A percentile compares a stretch with the other conserved stretches of the same genome.
These are phyloP conservation scores for Myxozyma melibiosi DNA, from an alignment of 805 yeast genomes.

Conservation along the genomic window DNA sequence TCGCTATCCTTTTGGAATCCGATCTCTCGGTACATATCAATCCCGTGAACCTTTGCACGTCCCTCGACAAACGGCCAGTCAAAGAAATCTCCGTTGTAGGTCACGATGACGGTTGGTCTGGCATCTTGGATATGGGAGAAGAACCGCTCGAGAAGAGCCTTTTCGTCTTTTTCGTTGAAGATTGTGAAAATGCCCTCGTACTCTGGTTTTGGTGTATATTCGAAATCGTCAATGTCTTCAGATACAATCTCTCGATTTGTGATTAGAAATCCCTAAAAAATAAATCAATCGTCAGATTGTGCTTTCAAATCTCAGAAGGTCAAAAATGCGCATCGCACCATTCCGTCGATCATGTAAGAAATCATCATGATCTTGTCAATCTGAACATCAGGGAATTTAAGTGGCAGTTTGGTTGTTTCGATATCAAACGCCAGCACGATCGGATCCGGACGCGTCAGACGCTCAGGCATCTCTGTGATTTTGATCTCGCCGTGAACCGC, in stretches of 20 bases:
- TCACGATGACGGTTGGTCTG: conserved; percentile 94
- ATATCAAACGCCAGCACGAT: conserved; percentile 96
- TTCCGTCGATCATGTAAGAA: conserved; percentile 98
- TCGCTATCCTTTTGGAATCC: conserved; percentile 89
- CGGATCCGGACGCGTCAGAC: conserved; percentile 95
- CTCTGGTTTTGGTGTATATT: conserved; percentile 96
- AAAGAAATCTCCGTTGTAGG: conserved; percentile 97
- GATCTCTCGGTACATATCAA: conserved; percentile 87
- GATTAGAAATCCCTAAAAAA: conserved; percentile 68
- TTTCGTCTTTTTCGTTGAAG: conserved; percentile 87
- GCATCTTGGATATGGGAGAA: conserved; percentile 89
- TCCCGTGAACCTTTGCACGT: conserved; percentile 78
- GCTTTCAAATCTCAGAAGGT: not conserved
- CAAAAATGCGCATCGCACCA: conserved; percentile 37
- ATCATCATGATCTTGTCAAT: conserved; percentile 98
- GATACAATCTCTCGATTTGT: conserved; percentile 93
- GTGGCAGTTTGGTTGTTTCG: conserved; percentile 94
- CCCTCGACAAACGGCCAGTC: conserved; percentile 99
- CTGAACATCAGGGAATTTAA: conserved; percentile 90
- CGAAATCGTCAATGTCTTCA: conserved; percentile 94
- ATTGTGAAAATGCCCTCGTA: conserved; percentile 87
- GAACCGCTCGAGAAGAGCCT: conserved; percentile 69
- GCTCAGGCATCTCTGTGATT: conserved; percentile 64
- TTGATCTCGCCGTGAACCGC: conserved; percentile 59
- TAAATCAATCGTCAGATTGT: not conserved